Percentiles rank a stretch among this genome's conserved stretches.
Conservation (phyloP, 1,139 yeast species). For the Meyerozyma elateridarum region DNA sequence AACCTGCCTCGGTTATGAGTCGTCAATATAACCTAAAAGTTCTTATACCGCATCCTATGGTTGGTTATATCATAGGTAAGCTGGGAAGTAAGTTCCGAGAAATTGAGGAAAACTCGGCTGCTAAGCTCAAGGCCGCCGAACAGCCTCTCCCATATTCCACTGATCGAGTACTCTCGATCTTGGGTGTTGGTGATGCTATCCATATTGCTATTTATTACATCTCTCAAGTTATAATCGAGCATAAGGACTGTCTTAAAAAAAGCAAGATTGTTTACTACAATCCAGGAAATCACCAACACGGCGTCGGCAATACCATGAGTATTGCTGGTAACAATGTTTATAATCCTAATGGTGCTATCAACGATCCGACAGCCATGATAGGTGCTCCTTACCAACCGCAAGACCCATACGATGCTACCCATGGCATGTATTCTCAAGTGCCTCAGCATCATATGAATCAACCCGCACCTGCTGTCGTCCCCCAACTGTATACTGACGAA, state of each 20-base stretch:
- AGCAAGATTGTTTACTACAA: slow-evolving; percentile 57
- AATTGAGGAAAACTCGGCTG: slow-evolving; percentile 81
- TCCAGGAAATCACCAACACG: slow-evolving; percentile 50
- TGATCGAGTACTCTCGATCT: slow-evolving; percentile 66
- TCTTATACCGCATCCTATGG: slow-evolving; percentile 73
- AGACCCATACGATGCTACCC: neutral
- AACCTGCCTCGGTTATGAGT: slow-evolving; percentile 54
- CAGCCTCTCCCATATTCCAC: slow-evolving; percentile 73
- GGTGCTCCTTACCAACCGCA: slow-evolving; percentile 3
- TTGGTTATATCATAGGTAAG: slow-evolving; percentile 82
- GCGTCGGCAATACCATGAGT: slow-evolving; percentile 14
- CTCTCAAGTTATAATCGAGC: slow-evolving; percentile 61
- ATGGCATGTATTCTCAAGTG: neutral
- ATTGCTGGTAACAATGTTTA: neutral
- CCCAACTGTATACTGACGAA: slow-evolving; percentile 41
- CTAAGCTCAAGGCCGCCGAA: slow-evolving; percentile 73
- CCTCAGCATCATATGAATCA: neutral
- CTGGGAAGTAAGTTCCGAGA: slow-evolving; percentile 73
- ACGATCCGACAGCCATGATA: neutral
- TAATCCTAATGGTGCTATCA: neutral
- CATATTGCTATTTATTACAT: slow-evolving; percentile 79
- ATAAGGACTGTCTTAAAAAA: slow-evolving; percentile 48
- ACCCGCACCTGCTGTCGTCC: slow-evolving; percentile 16
- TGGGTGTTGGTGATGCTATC: slow-evolving; percentile 84
- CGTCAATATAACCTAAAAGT: slow-evolving; percentile 54